Evolutionary conservation across 495 filamentous ascomycete genomes (phyloP).

Genomic region (Talaromyces ruber): DNA sequence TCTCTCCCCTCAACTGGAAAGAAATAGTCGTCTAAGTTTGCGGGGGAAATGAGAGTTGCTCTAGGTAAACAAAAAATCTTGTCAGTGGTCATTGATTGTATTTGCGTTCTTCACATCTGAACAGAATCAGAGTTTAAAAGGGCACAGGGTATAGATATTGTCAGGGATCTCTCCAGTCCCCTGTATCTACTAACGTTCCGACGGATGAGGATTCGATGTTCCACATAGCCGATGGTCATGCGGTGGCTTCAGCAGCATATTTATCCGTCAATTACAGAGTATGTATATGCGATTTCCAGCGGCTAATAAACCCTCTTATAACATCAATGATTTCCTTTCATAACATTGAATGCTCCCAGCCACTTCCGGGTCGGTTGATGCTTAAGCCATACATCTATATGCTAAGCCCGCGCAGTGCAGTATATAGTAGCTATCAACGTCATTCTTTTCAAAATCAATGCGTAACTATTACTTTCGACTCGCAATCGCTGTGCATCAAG

Average conservation of each 20-base stretch:
- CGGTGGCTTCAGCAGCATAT: too few species aligned
- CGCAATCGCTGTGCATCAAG: background rate
- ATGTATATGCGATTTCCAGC: background rate
- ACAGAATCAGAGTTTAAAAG: background rate
- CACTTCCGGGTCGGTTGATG: background rate
- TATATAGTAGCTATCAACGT: background rate
- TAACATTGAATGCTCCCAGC: too few species aligned
- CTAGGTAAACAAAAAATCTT: background rate
- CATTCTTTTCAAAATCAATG: background rate
- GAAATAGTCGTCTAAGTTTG: background rate
- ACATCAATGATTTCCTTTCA: too few species aligned
- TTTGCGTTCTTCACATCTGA: background rate
- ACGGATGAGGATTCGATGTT: too few species aligned
- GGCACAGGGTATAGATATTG: too few species aligned
- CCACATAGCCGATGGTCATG: too few species aligned
- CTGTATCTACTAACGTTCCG: too few species aligned
- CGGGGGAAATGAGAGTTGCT: background rate
- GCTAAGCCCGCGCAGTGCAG: background rate
- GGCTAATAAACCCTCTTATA: too few species aligned
- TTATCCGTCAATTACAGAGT: too few species aligned
- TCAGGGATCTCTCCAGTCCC: too few species aligned
- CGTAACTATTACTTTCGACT: background rate
- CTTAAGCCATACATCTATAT: background rate
- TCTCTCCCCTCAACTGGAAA: too few species aligned
- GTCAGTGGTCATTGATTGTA: background rate